A percentile compares a stretch with the other conserved stretches of the same genome.
These are phyloP conservation scores for Cryptococcus neoformans DNA, from an alignment of 1,284 basidiomycete genomes.

Conservation along the genomic window DNA sequence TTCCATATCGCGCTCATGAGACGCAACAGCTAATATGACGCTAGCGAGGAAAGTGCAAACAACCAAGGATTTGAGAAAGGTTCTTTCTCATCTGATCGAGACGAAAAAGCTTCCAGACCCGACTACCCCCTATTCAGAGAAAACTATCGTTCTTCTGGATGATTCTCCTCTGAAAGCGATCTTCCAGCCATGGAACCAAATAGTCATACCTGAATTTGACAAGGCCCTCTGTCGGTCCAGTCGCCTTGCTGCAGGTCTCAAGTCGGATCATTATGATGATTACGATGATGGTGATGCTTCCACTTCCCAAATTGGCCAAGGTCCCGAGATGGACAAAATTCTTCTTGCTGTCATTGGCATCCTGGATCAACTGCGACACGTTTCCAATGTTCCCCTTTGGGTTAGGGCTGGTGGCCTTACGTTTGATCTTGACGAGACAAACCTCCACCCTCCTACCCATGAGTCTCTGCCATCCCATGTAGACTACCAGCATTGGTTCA, in stretches of 20 bases:
- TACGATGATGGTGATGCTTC: not conserved
- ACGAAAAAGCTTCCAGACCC: not conserved
- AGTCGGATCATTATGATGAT: not conserved
- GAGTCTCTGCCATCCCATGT: constrained; percentile 31
- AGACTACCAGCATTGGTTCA: constrained; percentile 35
- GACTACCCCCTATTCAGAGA: constrained; percentile 21
- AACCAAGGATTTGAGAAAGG: constrained; percentile 44
- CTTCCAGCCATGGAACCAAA: constrained; percentile 47
- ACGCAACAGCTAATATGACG: not conserved
- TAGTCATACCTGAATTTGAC: constrained; percentile 45
- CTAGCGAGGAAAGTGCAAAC: constrained; percentile 38
- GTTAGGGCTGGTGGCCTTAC: constrained; percentile 38
- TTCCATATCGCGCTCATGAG: constrained; percentile 3
- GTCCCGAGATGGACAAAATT: constrained; percentile 27
- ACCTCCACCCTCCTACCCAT: constrained; percentile 7
- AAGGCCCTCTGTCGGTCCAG: constrained; percentile 18
- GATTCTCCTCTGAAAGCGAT: constrained; percentile 47
- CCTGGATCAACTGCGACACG: constrained; percentile 33
- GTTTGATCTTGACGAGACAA: not conserved
- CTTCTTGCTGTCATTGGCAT: constrained; percentile 46
- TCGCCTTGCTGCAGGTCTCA: constrained; percentile 1
- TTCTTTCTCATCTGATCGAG: constrained; percentile 22
- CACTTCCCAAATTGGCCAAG: not conserved
- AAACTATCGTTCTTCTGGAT: constrained; percentile 40
- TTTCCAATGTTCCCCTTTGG: constrained; percentile 45